phyloP scores from a whole-genome alignment of 192 early-diverging fungal species.

The Glomus cerebriforme region DNA sequence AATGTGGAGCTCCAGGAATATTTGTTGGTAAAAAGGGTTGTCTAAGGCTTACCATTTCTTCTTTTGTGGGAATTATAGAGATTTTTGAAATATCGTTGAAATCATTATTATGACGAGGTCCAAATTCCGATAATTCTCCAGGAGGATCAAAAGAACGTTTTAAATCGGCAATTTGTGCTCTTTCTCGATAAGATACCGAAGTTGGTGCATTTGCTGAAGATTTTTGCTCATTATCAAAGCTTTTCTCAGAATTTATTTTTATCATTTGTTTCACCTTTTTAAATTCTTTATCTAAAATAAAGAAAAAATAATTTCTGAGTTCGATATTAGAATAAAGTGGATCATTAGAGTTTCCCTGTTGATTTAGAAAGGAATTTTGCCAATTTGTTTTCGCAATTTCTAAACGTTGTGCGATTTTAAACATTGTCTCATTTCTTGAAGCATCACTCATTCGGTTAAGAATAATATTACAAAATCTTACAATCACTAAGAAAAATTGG shows the following conservation, averaged over 20 bases:
- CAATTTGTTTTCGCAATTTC: conserved; percentile 9
- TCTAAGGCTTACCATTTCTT: conserved; percentile 45
- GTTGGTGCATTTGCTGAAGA: not conserved
- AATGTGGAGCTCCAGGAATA: conserved; percentile 46
- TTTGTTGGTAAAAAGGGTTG: conserved; percentile 53
- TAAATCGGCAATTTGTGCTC: not conserved
- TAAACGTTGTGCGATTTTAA: not conserved
- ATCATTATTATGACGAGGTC: conserved; percentile 61
- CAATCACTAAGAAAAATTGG: conserved; percentile 38
- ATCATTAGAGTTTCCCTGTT: not conserved
- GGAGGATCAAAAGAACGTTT: not conserved
- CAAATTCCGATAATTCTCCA: conserved; percentile 40
- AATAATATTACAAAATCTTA: conserved; percentile 39
- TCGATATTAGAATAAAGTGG: not conserved
- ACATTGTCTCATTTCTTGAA: conserved; percentile 1
- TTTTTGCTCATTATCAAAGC: not conserved
- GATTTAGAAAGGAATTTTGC: conserved; percentile 1
- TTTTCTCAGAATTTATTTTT: not conserved
- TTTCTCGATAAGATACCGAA: not conserved
- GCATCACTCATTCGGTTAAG: conserved; percentile 39
- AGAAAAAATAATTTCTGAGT: not conserved
- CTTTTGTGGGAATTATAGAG: conserved; percentile 53
- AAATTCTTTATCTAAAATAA: not conserved
- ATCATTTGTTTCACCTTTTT: not conserved
- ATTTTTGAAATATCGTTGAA: conserved; percentile 45